phyloP scores from a whole-genome alignment of 768 basidiomycete species.

The Amanita fuliginea region DNA sequence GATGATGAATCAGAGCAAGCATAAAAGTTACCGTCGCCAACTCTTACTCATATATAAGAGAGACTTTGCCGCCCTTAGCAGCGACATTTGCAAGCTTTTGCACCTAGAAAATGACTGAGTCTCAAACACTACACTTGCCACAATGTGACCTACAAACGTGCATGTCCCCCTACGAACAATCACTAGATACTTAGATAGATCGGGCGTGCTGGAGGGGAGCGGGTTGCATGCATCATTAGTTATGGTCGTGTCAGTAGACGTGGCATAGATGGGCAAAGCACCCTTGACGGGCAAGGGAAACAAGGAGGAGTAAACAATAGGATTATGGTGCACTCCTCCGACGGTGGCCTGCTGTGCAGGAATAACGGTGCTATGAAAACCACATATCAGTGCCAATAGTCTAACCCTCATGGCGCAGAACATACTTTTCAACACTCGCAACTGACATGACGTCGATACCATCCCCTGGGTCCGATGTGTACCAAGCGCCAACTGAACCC shows the following conservation, averaged over 20 bases:
- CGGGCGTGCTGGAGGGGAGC: conserved; percentile 39
- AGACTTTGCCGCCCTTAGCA: conserved; percentile 37
- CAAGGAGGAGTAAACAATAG: conserved; percentile 44
- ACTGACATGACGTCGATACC: conserved; percentile 48
- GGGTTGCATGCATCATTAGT: conserved; percentile 49
- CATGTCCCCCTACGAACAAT: conserved; percentile 52
- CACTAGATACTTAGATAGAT: conserved; percentile 42
- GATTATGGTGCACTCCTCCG: conserved; percentile 32
- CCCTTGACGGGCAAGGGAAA: conserved; percentile 35
- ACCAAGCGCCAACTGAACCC: conserved; percentile 54
- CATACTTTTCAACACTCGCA: conserved; percentile 42
- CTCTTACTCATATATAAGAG: conserved; percentile 46
- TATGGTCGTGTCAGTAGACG: conserved; percentile 41
- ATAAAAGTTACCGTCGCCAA: not conserved
- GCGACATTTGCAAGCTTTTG: conserved; percentile 42
- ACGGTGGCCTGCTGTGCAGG: conserved; percentile 47
- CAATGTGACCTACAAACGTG: conserved; percentile 28
- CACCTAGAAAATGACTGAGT: conserved; percentile 16
- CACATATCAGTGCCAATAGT: not conserved
- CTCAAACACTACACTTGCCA: not conserved
- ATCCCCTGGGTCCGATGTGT: conserved; percentile 39
- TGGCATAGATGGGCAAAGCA: conserved; percentile 44
- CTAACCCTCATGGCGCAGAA: not conserved
- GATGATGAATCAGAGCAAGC: not conserved
- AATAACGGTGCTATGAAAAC: conserved; percentile 31